A percentile compares a stretch with the other conserved stretches of the same genome.
Conservation (phyloP, 768 basidiomycete species). For the Filobasidium floriforme region DNA sequence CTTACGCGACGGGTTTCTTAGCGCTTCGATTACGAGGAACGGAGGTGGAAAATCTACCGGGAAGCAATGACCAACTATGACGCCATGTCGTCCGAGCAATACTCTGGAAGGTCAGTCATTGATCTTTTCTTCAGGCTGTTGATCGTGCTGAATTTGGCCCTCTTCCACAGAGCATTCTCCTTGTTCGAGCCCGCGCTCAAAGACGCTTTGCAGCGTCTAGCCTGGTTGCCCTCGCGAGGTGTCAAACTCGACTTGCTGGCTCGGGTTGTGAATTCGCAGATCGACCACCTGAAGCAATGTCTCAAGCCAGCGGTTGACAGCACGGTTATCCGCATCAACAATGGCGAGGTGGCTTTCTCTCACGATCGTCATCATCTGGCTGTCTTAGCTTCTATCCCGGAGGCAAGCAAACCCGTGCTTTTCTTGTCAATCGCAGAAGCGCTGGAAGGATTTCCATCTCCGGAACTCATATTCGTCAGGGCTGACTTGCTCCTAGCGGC, state of each 20-base stretch:
- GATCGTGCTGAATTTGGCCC: neutral
- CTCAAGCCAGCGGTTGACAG: slow-evolving; percentile 1
- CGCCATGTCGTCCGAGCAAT: slow-evolving; percentile 11
- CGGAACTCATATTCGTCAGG: slow-evolving; percentile 2
- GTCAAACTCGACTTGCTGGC: slow-evolving; percentile 14
- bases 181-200: slow-evolving; percentile 4
- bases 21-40: neutral
- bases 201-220: slow-evolving; percentile 15
- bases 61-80: slow-evolving; percentile 4
- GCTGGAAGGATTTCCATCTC: slow-evolving; percentile 7
- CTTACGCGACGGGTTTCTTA: neutral
- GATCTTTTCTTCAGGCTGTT: neutral
- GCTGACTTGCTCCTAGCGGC: neutral
- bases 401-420: neutral
- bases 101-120: slow-evolving; percentile 11
- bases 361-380: slow-evolving; percentile 30
- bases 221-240: slow-evolving; percentile 30
- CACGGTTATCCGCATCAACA: slow-evolving; percentile 1
- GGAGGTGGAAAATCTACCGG: slow-evolving; percentile 14
- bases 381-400: slow-evolving; percentile 1
- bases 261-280: neutral
- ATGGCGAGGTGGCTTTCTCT: slow-evolving; percentile 24
- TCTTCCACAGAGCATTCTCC: neutral
- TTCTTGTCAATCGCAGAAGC: slow-evolving; percentile 1
- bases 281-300: slow-evolving; percentile 1